These are phyloP conservation scores for Taphrina populina DNA, from an alignment of 1,139 yeast species.

Conservation along the genomic window DNA sequence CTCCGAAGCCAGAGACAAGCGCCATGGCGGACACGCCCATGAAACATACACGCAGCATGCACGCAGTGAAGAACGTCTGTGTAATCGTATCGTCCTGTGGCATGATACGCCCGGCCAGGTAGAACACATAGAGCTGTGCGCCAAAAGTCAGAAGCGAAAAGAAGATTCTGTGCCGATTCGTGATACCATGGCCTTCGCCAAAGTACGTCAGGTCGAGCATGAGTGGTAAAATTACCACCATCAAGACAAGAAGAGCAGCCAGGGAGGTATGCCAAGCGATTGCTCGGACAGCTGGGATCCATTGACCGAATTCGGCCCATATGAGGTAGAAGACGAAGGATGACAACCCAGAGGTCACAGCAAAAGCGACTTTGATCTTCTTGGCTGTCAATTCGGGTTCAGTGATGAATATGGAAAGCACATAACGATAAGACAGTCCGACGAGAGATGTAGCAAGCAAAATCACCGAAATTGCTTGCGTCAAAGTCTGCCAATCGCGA, in stretches of 20 bases:
- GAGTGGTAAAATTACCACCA: conserved; percentile 46
- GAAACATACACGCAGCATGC: conserved; percentile 61
- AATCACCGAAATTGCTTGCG: neutral
- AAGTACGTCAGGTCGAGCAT: conserved; percentile 42
- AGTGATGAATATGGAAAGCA: conserved; percentile 19
- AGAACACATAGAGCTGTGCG: conserved; percentile 44
- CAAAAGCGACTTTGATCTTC: conserved; percentile 6
- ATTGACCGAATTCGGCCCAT: conserved; percentile 31
- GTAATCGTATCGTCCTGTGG: conserved; percentile 40
- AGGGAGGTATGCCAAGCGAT: conserved; percentile 47
- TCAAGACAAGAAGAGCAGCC: conserved; percentile 42
- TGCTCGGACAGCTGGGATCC: conserved; percentile 18
- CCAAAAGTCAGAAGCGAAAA: conserved; percentile 40
- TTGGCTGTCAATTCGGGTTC: conserved; percentile 7
- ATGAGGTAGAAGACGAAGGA: conserved; percentile 22
- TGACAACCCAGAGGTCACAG: conserved; percentile 19
- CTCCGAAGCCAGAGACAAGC: conserved; percentile 68
- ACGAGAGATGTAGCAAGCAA: neutral
- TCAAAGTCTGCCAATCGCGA: neutral
- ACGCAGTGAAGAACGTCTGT: conserved; percentile 42
- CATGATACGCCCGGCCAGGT: conserved; percentile 44
- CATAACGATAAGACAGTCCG: conserved; percentile 13
- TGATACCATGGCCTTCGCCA: conserved; percentile 38
- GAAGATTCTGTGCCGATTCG: conserved; percentile 36
- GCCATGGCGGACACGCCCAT: conserved; percentile 75